Evolutionary conservation across 768 basidiomycete genomes (phyloP).

Genomic region (Boletus barrowsii): DNA sequence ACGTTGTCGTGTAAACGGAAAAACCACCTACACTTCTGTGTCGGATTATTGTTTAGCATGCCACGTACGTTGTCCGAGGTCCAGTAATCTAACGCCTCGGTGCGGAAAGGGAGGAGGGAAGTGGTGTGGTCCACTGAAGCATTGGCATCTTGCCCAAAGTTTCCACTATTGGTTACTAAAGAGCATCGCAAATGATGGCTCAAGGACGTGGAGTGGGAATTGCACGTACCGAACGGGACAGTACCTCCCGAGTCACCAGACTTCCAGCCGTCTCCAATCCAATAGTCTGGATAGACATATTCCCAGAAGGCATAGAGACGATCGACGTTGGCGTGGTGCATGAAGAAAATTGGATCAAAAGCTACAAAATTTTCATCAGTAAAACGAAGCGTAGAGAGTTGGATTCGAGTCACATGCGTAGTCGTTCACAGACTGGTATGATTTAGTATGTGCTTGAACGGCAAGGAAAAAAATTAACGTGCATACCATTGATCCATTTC

Average conservation of each 20-base stretch:
- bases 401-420: slow-evolving; percentile 10
- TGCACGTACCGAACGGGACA: slow-evolving; percentile 6
- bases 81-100: slow-evolving; percentile 2
- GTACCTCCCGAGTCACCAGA: not conserved
- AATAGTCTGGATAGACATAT: slow-evolving; percentile 15
- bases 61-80: slow-evolving; percentile 6
- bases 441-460: not conserved
- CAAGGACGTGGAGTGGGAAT: not conserved
- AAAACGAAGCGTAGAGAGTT: not conserved
- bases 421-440: slow-evolving; percentile 5
- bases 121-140: not conserved
- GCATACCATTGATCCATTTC: slow-evolving; percentile 18
- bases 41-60: not conserved
- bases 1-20: not conserved
- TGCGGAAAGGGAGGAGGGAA: slow-evolving; percentile 13
- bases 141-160: not conserved
- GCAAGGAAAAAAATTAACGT: not conserved
- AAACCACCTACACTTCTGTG: slow-evolving; percentile 7
- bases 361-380: not conserved
- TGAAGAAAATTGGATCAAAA: slow-evolving; percentile 16
- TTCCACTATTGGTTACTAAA: not conserved
- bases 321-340: slow-evolving; percentile 18
- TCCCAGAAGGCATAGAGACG: slow-evolving; percentile 20
- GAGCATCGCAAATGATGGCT: not conserved
- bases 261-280: slow-evolving; percentile 15